Percentiles rank a stretch among this genome's conserved stretches.
These are phyloP conservation scores for Ulvella scutata DNA, from an alignment of 139 green algal species.

Conservation along the genomic window DNA sequence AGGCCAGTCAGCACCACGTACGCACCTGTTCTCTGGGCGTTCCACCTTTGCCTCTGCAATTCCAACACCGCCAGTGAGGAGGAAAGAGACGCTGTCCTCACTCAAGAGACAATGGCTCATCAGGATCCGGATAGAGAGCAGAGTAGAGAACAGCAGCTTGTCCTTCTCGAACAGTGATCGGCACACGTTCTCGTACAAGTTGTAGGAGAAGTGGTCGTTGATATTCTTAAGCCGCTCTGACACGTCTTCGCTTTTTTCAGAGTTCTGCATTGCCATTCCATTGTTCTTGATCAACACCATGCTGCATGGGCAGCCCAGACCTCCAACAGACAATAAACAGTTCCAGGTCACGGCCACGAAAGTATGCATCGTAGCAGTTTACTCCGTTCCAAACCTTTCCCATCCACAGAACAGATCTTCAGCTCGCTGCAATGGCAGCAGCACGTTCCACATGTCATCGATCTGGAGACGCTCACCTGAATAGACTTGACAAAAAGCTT, in stretches of 20 bases:
- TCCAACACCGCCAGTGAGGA: constrained; percentile 20
- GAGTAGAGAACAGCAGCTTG: constrained; percentile 48
- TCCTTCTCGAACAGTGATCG: constrained; percentile 51
- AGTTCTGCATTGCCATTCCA: background rate
- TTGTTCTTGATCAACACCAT: background rate
- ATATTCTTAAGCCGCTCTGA: constrained; percentile 12
- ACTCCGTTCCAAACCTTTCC: too few species aligned
- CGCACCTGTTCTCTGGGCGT: constrained; percentile 3
- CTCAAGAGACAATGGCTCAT: background rate
- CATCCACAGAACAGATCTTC: too few species aligned
- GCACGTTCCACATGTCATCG: too few species aligned
- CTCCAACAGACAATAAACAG: background rate
- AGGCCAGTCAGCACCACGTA: too few species aligned
- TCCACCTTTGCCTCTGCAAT: background rate
- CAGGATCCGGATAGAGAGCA: constrained; percentile 23
- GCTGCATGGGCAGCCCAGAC: background rate
- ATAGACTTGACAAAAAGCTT: constrained; percentile 25
- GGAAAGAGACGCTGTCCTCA: constrained; percentile 8
- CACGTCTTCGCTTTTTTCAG: constrained; percentile 7
- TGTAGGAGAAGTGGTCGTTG: constrained; percentile 18
- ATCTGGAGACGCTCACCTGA: background rate
- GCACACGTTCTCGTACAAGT: constrained; percentile 19
- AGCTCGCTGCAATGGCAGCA: too few species aligned
- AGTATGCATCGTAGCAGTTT: background rate
- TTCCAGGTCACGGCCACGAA: background rate